A percentile compares a stretch with the other conserved stretches of the same genome.
Conservation (phyloP, 495 filamentous ascomycete species). For the Trichodelitschia bisporula region DNA sequence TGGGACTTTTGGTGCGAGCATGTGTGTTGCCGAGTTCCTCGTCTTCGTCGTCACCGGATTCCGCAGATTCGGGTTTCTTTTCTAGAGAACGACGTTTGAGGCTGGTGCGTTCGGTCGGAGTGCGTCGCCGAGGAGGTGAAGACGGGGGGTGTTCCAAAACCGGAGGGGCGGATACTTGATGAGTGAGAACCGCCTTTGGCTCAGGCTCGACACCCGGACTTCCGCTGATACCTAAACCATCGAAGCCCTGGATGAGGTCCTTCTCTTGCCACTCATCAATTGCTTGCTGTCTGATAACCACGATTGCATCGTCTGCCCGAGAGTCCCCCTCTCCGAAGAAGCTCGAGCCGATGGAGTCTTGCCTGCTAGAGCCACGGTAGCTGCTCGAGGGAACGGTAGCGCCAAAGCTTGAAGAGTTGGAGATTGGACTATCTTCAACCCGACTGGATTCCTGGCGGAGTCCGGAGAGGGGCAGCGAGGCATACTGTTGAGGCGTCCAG, state of each 20-base stretch:
- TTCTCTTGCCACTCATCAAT: slow-evolving; percentile 40
- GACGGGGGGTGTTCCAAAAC: neutral
- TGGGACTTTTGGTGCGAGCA: slow-evolving; percentile 32
- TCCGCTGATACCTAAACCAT: slow-evolving; percentile 48
- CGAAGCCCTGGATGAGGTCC: slow-evolving; percentile 21
- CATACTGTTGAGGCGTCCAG: slow-evolving; percentile 11
- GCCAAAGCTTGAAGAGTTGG: slow-evolving; percentile 55
- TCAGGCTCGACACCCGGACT: slow-evolving; percentile 34
- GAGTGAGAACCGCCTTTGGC: slow-evolving; percentile 21
- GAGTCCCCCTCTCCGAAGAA: slow-evolving; percentile 68
- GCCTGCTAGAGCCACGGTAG: slow-evolving; percentile 50
- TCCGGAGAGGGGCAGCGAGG: slow-evolving; percentile 5
- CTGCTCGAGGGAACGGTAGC: slow-evolving; percentile 37
- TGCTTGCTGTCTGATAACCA: slow-evolving; percentile 42
- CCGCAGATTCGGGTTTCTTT: slow-evolving; percentile 50
- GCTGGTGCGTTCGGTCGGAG: neutral
- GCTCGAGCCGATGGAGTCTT: slow-evolving; percentile 69
- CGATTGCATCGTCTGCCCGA: slow-evolving; percentile 52
- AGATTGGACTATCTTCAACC: slow-evolving; percentile 64
- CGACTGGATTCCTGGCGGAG: slow-evolving; percentile 33
- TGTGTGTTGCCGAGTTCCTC: slow-evolving; percentile 51
- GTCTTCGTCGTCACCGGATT: slow-evolving; percentile 82
- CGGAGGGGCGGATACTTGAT: neutral
- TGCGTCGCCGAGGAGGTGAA: too few species aligned
- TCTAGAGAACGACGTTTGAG: slow-evolving; percentile 34